These are phyloP conservation scores for Herpetomonas tarakana DNA, from an alignment of 208 protist genomes.

Conservation along the genomic window DNA sequence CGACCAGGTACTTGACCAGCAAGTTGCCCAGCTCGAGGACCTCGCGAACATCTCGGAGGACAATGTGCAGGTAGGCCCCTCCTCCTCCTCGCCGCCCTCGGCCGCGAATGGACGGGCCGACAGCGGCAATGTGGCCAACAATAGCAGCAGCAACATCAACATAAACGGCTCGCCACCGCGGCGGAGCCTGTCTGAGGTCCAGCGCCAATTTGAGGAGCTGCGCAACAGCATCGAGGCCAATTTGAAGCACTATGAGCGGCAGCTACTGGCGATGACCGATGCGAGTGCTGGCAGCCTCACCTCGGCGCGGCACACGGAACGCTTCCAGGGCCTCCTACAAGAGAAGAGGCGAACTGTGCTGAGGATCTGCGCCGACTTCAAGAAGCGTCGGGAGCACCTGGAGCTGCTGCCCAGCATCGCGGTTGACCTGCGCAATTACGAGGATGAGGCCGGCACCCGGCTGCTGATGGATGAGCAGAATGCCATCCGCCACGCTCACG, in stretches of 20 bases:
- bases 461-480: conserved; percentile 78
- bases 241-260: conserved; percentile 25
- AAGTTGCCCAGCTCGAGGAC: conserved; percentile 47
- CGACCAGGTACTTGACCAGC: conserved; percentile 51
- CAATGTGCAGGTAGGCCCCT: conserved; percentile 7
- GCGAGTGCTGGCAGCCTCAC: conserved; percentile 14
- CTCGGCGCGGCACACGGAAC: conserved; percentile 41
- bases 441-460: conserved; percentile 39
- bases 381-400: conserved; percentile 42
- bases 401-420: conserved; percentile 30
- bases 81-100: not conserved
- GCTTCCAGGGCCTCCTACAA: conserved; percentile 45
- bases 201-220: conserved; percentile 23
- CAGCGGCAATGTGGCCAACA: not conserved
- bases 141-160: not conserved
- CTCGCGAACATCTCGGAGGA: conserved; percentile 33
- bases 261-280: conserved; percentile 27
- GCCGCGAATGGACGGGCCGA: not conserved
- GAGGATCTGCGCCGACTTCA: conserved; percentile 42
- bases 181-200: conserved; percentile 9
- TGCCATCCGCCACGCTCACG: conserved; percentile 65
- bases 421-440: conserved; percentile 8
- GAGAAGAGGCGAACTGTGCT: conserved; percentile 52
- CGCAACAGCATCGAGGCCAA: conserved; percentile 18
- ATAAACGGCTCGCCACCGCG: not conserved